These are phyloP conservation scores for Mycena vitilis DNA, from an alignment of 768 basidiomycete species.

Conservation along the genomic window DNA sequence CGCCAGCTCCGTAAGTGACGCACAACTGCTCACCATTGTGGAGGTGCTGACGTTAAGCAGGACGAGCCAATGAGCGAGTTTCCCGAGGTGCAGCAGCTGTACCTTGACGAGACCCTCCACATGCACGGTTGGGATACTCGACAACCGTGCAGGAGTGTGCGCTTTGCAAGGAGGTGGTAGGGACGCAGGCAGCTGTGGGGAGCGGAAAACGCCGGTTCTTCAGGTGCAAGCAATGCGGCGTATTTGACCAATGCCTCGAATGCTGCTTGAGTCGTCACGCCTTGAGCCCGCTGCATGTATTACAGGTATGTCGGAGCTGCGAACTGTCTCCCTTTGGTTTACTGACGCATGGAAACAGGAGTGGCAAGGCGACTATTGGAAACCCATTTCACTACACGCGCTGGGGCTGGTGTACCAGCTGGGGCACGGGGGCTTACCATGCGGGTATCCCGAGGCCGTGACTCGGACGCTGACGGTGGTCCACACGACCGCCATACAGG, in stretches of 20 bases:
- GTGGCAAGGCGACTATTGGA: conserved; percentile 33
- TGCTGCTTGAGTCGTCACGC: conserved; percentile 2
- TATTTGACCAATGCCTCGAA: conserved; percentile 8
- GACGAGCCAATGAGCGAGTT: conserved; percentile 15
- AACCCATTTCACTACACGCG: background rate
- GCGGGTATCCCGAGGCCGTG: background rate
- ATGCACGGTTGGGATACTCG: conserved; percentile 13
- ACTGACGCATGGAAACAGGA: conserved; percentile 10
- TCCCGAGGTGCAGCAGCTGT: background rate
- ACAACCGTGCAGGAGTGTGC: background rate
- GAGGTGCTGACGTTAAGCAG: background rate
- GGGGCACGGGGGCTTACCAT: conserved; percentile 30
- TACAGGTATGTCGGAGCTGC: conserved; percentile 1
- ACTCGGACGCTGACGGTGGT: conserved; percentile 25
- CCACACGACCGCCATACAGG: conserved; percentile 25
- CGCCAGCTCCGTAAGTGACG: background rate
- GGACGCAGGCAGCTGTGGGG: background rate
- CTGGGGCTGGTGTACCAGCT: conserved; percentile 32
- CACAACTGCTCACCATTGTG: no score
- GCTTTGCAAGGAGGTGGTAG: background rate
- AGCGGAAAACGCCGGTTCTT: background rate
- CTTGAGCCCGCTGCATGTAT: background rate
- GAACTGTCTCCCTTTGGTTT: background rate
- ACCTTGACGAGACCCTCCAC: conserved; percentile 9
- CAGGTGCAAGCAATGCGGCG: conserved; percentile 17